A percentile compares a stretch with the other conserved stretches of the same genome.
phyloP scores from a whole-genome alignment of 805 yeast genomes.

The Candida sanyiensis region DNA sequence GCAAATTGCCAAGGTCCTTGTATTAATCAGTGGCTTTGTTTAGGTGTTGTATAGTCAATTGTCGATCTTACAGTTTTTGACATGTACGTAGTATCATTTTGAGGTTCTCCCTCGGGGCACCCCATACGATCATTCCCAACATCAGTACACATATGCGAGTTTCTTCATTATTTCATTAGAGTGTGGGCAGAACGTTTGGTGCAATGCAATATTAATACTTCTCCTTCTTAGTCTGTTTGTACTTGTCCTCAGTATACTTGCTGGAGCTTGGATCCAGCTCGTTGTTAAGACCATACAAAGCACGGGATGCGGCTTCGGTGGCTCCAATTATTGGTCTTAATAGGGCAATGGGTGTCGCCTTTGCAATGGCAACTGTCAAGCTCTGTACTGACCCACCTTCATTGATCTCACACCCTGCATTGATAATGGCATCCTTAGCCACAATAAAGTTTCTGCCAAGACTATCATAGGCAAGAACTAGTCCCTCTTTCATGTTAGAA shows the following conservation, averaged over 20 bases:
- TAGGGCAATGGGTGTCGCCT: slow-evolving; percentile 74
- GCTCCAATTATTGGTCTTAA: slow-evolving; percentile 88
- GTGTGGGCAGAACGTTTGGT: too few relatives aligned
- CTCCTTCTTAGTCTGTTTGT: slow-evolving; percentile 32
- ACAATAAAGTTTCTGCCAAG: slow-evolving; percentile 60
- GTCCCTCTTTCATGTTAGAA: slow-evolving; percentile 58
- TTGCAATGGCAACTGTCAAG: slow-evolving; percentile 61
- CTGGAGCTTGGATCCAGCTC: slow-evolving; percentile 65
- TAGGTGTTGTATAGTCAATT: too few relatives aligned
- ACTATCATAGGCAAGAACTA: slow-evolving; percentile 67
- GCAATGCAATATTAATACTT: too few relatives aligned
- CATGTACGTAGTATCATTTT: too few relatives aligned
- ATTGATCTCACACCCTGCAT: slow-evolving; percentile 55
- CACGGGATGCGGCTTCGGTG: slow-evolving; percentile 79
- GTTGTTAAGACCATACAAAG: slow-evolving; percentile 79
- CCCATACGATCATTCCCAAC: too few relatives aligned
- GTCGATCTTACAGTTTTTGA: too few relatives aligned
- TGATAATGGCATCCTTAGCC: slow-evolving; percentile 58
- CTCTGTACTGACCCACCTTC: slow-evolving; percentile 62
- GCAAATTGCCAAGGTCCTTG: too few relatives aligned
- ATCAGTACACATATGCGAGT: too few relatives aligned
- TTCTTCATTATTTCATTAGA: too few relatives aligned
- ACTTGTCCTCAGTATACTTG: slow-evolving; percentile 59
- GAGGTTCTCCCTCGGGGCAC: too few relatives aligned
- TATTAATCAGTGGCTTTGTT: too few relatives aligned